Base-by-base conservation (phyloP, 805 yeast species). In the Lipomyces oligophaga region DNA sequence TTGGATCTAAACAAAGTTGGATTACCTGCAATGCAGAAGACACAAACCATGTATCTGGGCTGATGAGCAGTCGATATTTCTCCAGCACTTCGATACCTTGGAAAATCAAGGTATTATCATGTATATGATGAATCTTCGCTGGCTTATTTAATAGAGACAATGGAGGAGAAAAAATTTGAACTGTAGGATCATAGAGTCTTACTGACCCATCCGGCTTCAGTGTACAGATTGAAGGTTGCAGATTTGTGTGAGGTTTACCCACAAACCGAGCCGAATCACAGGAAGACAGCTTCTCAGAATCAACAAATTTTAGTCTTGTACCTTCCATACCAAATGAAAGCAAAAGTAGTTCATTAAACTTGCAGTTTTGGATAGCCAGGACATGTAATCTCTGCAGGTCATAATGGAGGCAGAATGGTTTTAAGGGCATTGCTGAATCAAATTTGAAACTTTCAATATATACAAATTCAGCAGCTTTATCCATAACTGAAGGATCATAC, bases 171-270 rank as follows among this genome's bases (percentile, higher is more conserved):
- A 62, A 58, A 0, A 79, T 54, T 16, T 74, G 74, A n/a, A 78
- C 64, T 46, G 80, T 77, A 1, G 87, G 86, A 53, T 81, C 76
- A 18, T 75, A 67, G 3, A 83, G 54, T 18, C 63, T 65, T 25
- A 78, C 27, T 3, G 32, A 21, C 7, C 51, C 50, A 26, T 54
- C 51, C 4, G 37, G 20, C 5, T 33, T 31, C 1, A 54, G 43
- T 2, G 58, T 24, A 5, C 55, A 24, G 3, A 58, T 20, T 18
- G 37, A 19, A 5, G 43, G 31, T 10, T 24, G 19, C 18, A 11
- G 26, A 11, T 21, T 18, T 20, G 38, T 4, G 70, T 68, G 0
- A 58, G 52, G 3, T 59, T 35, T 34, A 61, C 64, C 13, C 38
- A 43, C n/a, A 59, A 61, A 34, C 75, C 66, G 16, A 71, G 75